Evolutionary conservation across 768 basidiomycete species (phyloP), one percentile per base, ranked within the genome.

Genomic region (Lactarius evosmus): DNA sequence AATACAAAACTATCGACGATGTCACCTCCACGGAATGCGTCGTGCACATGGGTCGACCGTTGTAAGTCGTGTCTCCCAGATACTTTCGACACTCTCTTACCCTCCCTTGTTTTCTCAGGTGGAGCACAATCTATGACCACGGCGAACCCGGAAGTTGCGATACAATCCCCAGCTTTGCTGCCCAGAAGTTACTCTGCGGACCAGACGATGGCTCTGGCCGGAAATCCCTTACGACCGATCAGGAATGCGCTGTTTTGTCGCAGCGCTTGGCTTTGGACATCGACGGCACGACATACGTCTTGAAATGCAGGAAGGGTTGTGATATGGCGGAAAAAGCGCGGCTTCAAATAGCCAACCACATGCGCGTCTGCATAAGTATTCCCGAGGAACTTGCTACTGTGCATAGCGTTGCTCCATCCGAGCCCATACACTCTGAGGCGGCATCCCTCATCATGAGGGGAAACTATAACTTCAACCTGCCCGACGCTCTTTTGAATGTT

Each of bases 391-490:
- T 19, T 17, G 25, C 22, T 16, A 19, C 16, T 29, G 30, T 53
- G 52, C 22, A 16, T 25, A 53, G 25, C 22, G 30, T 27, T 29
- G 30, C 22, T 19, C 19, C 52, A 25, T 53, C 52, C 7, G 54
- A 55, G 19, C 54, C 54, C 16, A 55, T 55, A n/a, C 54, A 34
- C 12, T 55, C 19, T 9, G 30, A 55, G 34, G 54, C 54, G n/a
- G 54, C 54, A 12, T 55, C 34, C 30, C 54, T 30, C 54, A 34
- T 34, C 30, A 55, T 36, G 54, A n/a, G 12, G 11, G 46, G 12
- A 1, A 22, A 17, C 44, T 49, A 49, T 12, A 25, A 25, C 17
- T 49, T 49, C 25, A 2, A 49, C 4, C 46, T 49, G n/a, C 46
- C 46, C 3, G n/a, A 19, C 7, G 46, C 12, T 49, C 46, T 22